Evolutionary conservation across 352 stramenopile genomes (phyloP).

Genomic region (Thraustotheca clavata): DNA sequence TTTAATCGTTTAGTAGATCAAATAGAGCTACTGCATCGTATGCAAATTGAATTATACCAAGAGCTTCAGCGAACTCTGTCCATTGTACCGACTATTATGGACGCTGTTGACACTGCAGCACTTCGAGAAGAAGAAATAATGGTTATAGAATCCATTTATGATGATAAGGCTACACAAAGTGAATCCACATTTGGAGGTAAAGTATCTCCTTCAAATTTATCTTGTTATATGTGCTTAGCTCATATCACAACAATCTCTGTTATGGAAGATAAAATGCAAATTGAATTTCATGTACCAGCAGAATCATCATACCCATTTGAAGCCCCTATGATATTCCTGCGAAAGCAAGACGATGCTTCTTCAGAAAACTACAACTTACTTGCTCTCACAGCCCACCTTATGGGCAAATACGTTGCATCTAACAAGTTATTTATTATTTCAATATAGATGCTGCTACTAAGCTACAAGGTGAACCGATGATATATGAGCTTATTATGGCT

Average conservation of each 20-base stretch:
- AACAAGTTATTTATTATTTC: constrained; percentile 34
- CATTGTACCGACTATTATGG: background rate
- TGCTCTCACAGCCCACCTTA: background rate
- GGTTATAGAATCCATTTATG: constrained; percentile 75
- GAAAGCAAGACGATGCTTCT: constrained; percentile 33
- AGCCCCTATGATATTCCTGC: constrained; percentile 39
- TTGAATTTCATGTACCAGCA: constrained; percentile 47
- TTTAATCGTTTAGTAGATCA: constrained; percentile 1
- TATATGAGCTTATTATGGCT: constrained; percentile 71
- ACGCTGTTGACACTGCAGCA: constrained; percentile 38
- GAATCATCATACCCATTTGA: constrained; percentile 68
- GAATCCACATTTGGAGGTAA: constrained; percentile 19
- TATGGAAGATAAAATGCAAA: constrained; percentile 30
- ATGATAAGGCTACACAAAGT: constrained; percentile 33
- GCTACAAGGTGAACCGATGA: constrained; percentile 56
- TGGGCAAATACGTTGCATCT: constrained; percentile 34
- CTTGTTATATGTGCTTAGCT: too few relatives aligned
- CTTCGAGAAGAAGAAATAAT: constrained; percentile 68
- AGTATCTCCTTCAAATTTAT: too few relatives aligned
- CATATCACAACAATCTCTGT: constrained; percentile 44
- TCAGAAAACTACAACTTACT: constrained; percentile 22
- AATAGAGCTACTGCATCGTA: constrained; percentile 29
- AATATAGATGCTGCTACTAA: constrained; percentile 41
- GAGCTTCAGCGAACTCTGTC: constrained; percentile 36
- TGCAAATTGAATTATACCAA: constrained; percentile 31